Conservation (phyloP, 352 stramenopile genomes). For the Phytophthora chlamydospora region DNA sequence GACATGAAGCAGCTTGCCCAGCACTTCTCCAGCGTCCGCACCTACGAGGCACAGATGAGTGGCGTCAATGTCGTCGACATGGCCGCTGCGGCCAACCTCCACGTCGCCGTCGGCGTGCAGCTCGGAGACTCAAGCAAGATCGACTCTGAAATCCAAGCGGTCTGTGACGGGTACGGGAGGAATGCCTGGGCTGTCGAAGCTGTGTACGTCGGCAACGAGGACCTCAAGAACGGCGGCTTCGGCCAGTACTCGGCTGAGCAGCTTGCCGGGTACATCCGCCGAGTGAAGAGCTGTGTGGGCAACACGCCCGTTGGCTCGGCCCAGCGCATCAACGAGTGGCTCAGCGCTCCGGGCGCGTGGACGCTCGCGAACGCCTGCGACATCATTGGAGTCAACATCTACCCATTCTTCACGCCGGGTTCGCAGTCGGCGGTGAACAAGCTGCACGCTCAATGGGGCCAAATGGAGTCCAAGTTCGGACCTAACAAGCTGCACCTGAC, state of each 20-base stretch:
- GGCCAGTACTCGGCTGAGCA: slow-evolving; percentile 33
- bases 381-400: slow-evolving; percentile 58
- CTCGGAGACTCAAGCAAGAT: slow-evolving; percentile 38
- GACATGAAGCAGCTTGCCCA: slow-evolving; percentile 38
- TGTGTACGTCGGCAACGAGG: slow-evolving; percentile 72
- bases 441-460: slow-evolving; percentile 44
- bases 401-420: slow-evolving; percentile 61
- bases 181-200: slow-evolving; percentile 43
- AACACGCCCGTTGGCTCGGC: slow-evolving; percentile 58
- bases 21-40: slow-evolving; percentile 58
- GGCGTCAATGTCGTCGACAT: slow-evolving; percentile 49
- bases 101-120: slow-evolving; percentile 61
- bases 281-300: slow-evolving; percentile 47
- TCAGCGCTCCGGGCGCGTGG: slow-evolving; percentile 30
- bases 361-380: slow-evolving; percentile 38
- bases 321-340: slow-evolving; percentile 64
- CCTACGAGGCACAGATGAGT: slow-evolving; percentile 59
- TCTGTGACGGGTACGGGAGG: slow-evolving; percentile 41
- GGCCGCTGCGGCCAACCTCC: slow-evolving; percentile 42
- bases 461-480: slow-evolving; percentile 41
- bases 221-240: slow-evolving; percentile 52
- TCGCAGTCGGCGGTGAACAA: slow-evolving; percentile 42
- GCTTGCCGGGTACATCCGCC: slow-evolving; percentile 47
- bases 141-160: slow-evolving; percentile 50
- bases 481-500: slow-evolving; percentile 42